A percentile compares a stretch with the other conserved stretches of the same genome.
These are phyloP conservation scores for Pulicaria dysenterica DNA, from an alignment of 129 eudicot genomes.

Conservation along the genomic window DNA sequence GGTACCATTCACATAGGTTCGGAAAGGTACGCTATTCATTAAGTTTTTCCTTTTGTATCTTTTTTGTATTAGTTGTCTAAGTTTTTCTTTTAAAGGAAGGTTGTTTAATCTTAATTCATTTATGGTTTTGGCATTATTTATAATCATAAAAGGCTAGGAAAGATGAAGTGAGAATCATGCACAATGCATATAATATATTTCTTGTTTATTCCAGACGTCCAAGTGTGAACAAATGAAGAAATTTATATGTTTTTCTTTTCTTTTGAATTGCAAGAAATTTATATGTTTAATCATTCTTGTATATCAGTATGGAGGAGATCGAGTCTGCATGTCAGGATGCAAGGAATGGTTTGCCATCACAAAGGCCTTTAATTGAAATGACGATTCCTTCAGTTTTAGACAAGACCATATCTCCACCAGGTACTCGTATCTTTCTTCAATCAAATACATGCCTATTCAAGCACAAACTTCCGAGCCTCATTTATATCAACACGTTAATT, in stretches of 20 bases:
- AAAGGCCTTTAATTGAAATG: constrained; percentile 96
- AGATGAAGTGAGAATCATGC: constrained; percentile 8
- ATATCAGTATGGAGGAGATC: constrained; percentile 79
- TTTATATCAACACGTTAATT: not conserved
- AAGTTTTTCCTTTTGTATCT: not conserved
- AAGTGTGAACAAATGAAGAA: not conserved
- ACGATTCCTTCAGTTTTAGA: constrained; percentile 94
- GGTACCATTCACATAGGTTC: constrained; percentile 97
- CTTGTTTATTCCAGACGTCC: constrained; percentile 2
- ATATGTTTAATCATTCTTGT: not conserved
- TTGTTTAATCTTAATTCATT: not conserved
- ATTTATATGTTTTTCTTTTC: not conserved
- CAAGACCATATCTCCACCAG: constrained; percentile 90
- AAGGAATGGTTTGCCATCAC: constrained; percentile 77
- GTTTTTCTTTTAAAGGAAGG: not conserved
- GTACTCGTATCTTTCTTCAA: constrained; percentile 34
- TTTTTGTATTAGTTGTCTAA: not conserved
- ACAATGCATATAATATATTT: not conserved
- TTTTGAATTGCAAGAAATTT: too few relatives aligned
- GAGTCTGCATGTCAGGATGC: constrained; percentile 82
- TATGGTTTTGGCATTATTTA: not conserved
- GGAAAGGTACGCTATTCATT: constrained; percentile 59
- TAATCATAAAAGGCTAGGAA: not conserved
- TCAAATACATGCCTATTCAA: not conserved
- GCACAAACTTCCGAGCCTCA: not conserved